Evolutionary conservation across 768 basidiomycete genomes (phyloP), one percentile per base, ranked within the genome.

Genomic region (Hericium coralloides): DNA sequence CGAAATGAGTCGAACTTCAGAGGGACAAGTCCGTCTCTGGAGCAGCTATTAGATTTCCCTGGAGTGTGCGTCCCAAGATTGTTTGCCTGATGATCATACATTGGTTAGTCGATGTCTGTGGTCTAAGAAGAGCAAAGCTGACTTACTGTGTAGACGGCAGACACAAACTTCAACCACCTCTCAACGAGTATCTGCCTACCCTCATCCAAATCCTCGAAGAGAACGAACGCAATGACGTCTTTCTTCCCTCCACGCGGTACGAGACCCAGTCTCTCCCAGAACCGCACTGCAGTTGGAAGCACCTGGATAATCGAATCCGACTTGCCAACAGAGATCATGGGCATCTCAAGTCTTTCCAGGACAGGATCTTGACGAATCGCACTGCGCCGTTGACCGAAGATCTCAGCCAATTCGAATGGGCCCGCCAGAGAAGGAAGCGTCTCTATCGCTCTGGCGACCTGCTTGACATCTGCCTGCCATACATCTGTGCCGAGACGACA

Each of bases 201-300:
- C 20, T 74, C 73, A 2, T 76, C 77, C 10, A 76, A 75, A 20
- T 82, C 80, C 62, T 92, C 88, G 55, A 82, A 86, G 49, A 92
- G 70, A 0, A 84, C 80, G 67, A 84, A 89, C 1, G 79, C 80
- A 1, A 75, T 77, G 4, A 88, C 74, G 61, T 92, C 76, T 70
- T 93, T 92, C 57, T 71, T 73, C 7, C 92, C 92, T 38, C 78
- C 78, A 49, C 79, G 76, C 0, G 92, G 92, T 15, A 76, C 74
- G 47, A 94, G 66, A 0, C 88, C 89, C 12, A 92, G 76, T 67
- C 91, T 93, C 62, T 89, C 85, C 91, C 92, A 93, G 67, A 92
- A 93, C 2, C 84, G 77, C 22, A 93, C 65, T 0, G 89, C 85
- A 4, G 88, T 69, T 2, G 89, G 84, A 14, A 81, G 68, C 17